A percentile compares a stretch with the other conserved stretches of the same genome.
Conservation (phyloP, 164 flowering plant species). For the Sedum album region DNA sequence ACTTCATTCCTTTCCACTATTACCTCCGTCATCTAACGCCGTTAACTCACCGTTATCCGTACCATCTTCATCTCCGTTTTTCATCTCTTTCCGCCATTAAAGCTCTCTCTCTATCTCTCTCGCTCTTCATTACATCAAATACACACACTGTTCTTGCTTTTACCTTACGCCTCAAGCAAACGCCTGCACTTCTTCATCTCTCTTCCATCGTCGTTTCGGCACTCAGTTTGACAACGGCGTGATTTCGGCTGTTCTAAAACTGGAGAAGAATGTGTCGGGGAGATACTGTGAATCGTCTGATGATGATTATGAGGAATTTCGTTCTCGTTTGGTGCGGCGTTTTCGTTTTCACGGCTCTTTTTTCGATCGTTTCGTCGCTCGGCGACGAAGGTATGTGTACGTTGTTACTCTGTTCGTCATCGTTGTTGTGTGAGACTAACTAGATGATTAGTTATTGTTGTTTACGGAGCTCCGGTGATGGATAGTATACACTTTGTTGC, state of each 20-base stretch:
- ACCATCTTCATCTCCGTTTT: background rate
- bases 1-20: background rate
- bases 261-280: too few species aligned
- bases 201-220: slow-evolving; percentile 10
- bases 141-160: too few species aligned
- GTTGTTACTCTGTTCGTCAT: background rate
- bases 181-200: slow-evolving; percentile 33
- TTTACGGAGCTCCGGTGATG: too few species aligned
- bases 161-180: slow-evolving; percentile 68
- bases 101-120: slow-evolving; percentile 9
- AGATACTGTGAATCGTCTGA: background rate
- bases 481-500: too few species aligned
- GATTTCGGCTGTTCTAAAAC: too few species aligned
- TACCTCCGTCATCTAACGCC: background rate
- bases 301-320: slow-evolving; percentile 7
- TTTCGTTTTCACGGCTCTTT: slow-evolving; percentile 17
- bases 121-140: slow-evolving; percentile 23
- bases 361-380: slow-evolving; percentile 30
- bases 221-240: too few species aligned
- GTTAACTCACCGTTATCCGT: background rate
- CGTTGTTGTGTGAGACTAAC: too few species aligned
- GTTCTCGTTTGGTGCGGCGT: slow-evolving; percentile 6
- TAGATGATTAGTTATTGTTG: too few species aligned
- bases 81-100: slow-evolving; percentile 1
- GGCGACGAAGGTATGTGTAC: slow-evolving; percentile 32